phyloP scores from a whole-genome alignment of 2,329 filamentous ascomycete species.

The Uncinocarpus reesii region DNA sequence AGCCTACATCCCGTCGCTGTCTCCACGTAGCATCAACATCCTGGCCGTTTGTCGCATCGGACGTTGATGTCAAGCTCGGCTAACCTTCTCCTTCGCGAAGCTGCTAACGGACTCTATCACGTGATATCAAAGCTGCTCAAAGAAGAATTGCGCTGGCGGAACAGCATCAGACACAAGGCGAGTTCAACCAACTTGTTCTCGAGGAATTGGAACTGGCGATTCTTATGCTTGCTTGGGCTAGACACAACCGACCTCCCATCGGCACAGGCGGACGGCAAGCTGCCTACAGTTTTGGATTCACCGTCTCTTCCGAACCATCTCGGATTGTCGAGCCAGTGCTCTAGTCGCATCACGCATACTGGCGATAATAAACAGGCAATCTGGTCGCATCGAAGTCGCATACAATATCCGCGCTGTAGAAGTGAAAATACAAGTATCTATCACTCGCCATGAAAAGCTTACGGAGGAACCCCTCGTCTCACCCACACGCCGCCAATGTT shows the following conservation, averaged over 20 bases:
- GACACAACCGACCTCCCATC: no score
- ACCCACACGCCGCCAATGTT: constrained; percentile 58
- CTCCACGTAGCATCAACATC: background rate
- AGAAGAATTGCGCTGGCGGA: background rate
- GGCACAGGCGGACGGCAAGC: no score
- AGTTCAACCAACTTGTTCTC: no score
- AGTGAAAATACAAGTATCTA: background rate
- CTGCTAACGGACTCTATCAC: background rate
- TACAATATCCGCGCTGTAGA: background rate
- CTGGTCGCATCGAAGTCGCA: no score
- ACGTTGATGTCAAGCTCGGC: constrained; percentile 1
- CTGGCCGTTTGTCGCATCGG: background rate
- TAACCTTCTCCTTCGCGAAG: background rate
- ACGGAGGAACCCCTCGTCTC: constrained; percentile 46
- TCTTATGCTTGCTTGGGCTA: no score
- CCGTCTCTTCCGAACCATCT: no score
- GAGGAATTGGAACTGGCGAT: no score
- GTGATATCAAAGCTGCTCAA: background rate
- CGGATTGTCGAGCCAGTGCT: no score
- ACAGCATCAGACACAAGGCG: background rate
- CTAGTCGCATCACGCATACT: no score
- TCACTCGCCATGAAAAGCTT: constrained; percentile 50
- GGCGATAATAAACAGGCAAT: no score
- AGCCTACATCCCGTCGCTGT: background rate
- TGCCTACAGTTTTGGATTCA: no score